Conservation (phyloP, 371 early-diverging fungal species). For the Zychaea mexicana region DNA sequence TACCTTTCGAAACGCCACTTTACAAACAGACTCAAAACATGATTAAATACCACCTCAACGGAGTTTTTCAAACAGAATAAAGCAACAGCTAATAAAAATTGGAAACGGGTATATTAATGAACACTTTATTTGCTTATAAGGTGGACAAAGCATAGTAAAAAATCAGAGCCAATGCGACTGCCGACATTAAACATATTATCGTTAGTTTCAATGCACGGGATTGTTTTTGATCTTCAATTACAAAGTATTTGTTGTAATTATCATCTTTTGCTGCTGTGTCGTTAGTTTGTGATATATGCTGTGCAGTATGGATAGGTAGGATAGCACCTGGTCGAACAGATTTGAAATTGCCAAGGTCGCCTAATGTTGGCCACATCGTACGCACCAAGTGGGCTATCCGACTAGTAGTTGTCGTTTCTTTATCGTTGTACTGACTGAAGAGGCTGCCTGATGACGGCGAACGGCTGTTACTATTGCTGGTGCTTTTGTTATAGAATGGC, state of each 20-base stretch:
- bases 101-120: neutral
- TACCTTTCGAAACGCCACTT: slow-evolving; percentile 8
- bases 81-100: neutral
- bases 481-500: too few relatives aligned
- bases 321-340: neutral
- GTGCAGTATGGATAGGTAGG: neutral
- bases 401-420: neutral
- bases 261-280: neutral
- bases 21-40: slow-evolving; percentile 7
- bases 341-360: neutral
- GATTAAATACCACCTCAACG: neutral
- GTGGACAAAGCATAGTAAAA: slow-evolving; percentile 1
- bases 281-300: too few relatives aligned
- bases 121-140: neutral
- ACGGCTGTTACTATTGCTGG: neutral
- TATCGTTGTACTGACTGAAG: neutral
- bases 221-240: neutral
- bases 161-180: neutral
- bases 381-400: neutral
- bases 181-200: neutral
- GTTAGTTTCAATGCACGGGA: neutral
- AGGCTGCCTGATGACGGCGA: neutral
- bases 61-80: neutral
- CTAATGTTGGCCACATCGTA: neutral
- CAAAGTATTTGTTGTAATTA: neutral